phyloP scores from a whole-genome alignment of 257 asterid species.

The Solanum pinnatisectum region DNA sequence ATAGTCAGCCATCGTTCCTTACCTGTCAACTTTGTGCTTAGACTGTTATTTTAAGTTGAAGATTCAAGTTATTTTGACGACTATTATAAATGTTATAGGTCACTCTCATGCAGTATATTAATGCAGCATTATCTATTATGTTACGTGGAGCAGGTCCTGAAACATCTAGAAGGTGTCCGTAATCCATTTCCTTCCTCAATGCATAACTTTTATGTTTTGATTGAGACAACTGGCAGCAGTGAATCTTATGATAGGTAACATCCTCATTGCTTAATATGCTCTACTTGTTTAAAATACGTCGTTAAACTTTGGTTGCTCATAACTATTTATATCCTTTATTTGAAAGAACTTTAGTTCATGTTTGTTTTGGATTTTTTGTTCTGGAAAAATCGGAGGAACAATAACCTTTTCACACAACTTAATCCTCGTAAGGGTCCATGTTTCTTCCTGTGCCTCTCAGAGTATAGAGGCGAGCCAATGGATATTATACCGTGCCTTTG shows the following conservation, averaged over 20 bases:
- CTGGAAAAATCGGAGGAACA: neutral
- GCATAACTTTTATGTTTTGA: conserved; percentile 79
- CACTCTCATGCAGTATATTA: neutral
- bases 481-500: neutral
- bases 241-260: conserved; percentile 88
- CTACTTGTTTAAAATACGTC: neutral
- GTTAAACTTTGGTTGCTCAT: neutral
- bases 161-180: conserved; percentile 85
- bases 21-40: neutral
- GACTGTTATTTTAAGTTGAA: neutral
- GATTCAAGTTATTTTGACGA: neutral
- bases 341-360: neutral
- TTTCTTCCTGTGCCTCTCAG: neutral
- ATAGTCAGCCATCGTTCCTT: neutral
- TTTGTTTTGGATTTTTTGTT: neutral
- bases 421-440: neutral
- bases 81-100: neutral
- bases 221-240: conserved; percentile 92
- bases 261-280: conserved; percentile 10
- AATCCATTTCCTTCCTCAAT: conserved; percentile 83
- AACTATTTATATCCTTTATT: neutral
- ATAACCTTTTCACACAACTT: neutral
- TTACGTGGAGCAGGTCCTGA: conserved; percentile 59
- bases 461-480: neutral
- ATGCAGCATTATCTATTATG: neutral